A percentile compares a stretch with the other conserved stretches of the same genome.
phyloP scores from a whole-genome alignment of 805 yeast species.

The Candida schatavii region DNA sequence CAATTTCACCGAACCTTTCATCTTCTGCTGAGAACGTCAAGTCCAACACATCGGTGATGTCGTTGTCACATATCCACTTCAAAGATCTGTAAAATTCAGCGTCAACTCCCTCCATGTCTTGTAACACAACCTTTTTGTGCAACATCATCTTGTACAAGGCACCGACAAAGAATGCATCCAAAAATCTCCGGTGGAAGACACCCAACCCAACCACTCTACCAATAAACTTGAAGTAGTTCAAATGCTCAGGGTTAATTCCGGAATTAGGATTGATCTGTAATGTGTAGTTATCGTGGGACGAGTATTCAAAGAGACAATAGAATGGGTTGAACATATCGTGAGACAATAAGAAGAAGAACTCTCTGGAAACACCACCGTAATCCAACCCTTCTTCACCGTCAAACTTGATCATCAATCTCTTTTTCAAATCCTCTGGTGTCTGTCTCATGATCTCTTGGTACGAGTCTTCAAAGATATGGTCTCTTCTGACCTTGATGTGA shows the following conservation, averaged over 20 bases:
- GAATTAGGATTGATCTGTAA: slow-evolving; percentile 97
- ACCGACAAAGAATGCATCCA: slow-evolving; percentile 98
- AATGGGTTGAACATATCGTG: slow-evolving; percentile 99
- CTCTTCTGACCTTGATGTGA: slow-evolving; percentile 95
- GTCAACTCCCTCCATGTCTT: slow-evolving; percentile 98
- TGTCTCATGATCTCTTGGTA: slow-evolving; percentile 99
- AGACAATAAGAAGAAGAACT: slow-evolving; percentile 91
- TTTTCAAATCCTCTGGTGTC: slow-evolving; percentile 96
- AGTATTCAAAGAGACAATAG: slow-evolving; percentile 94
- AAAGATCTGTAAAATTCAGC: slow-evolving; percentile 93
- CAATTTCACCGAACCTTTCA: slow-evolving; percentile 92
- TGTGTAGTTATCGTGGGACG: slow-evolving; percentile 97
- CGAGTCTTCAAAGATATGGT: slow-evolving; percentile 94
- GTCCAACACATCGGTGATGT: slow-evolving; percentile 77
- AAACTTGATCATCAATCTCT: slow-evolving; percentile 95
- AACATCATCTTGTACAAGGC: slow-evolving; percentile 98
- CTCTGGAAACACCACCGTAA: slow-evolving; percentile 99
- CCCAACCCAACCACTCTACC: slow-evolving; percentile 98
- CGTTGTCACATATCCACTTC: slow-evolving; percentile 95
- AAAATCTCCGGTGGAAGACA: slow-evolving; percentile 95
- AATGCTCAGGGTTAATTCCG: slow-evolving; percentile 95
- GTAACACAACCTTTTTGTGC: slow-evolving; percentile 88
- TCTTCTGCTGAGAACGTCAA: slow-evolving; percentile 87
- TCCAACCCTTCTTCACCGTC: slow-evolving; percentile 99
- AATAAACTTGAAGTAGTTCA: slow-evolving; percentile 95